Evolutionary conservation across 192 early-diverging fungal genomes (phyloP), one percentile per base, ranked within the genome.

Genomic region (Entomortierella parvispora): DNA sequence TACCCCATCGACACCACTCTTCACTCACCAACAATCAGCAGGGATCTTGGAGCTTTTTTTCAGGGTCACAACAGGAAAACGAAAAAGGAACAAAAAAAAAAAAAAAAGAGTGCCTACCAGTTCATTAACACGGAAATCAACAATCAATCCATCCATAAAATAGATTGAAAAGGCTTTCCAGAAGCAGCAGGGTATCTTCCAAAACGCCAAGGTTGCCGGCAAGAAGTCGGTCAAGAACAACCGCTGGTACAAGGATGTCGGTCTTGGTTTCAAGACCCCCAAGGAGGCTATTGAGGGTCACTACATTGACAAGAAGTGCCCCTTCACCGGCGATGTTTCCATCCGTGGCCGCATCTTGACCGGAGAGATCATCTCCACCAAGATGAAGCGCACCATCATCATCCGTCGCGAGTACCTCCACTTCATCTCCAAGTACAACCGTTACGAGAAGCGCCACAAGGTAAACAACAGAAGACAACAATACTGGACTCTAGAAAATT

Each of bases 281-380:
- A 92, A 92, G 83, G 94, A 96, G 81, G 97, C 96, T 77, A 94
- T 96, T 83, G 91, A 92, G 81, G 97, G 97, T 69, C 89, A 86
- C 86, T 99, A 99, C 90, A 94, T 99, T 63, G 97, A 99, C 90
- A 99, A 97, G 90, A 99, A 99, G 93, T 99, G 97, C 90, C 97
- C 97, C 68, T 99, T 97, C 94, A 95, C 95, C 76, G 90, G 93
- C 81, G 89, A 93, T 83, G 94, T 96, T 79, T 92, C 91, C 80
- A 98, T 99, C 86, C 96, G 97, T 85, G 97, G 97, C 71, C 93
- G 96, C 82, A 97, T 99, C 84, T 84, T 99, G 58, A 92, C 90
- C 55, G 97, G 97, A 80, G 88, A 91, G 63, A 94, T 99, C 61
- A 81, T 88, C 65, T 96, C 95, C 75, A 92, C 85, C 89, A 98